Conservation (phyloP, 805 yeast species). For the Zygosaccharomyces lentus region DNA sequence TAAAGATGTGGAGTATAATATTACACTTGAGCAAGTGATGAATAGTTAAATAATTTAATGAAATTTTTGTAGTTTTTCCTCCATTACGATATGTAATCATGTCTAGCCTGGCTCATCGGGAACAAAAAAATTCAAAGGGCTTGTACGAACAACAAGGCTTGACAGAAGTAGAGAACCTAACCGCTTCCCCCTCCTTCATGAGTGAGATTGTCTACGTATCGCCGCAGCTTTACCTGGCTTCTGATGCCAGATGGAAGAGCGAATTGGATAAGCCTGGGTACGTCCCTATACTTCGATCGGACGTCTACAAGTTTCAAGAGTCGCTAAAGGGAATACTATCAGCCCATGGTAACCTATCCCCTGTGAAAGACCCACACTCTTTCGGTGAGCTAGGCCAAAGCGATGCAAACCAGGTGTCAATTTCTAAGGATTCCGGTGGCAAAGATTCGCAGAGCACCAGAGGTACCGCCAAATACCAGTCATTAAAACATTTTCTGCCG, state of each 20-base stretch:
- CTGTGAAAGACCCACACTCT: not conserved
- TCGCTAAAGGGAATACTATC: constrained; percentile 7
- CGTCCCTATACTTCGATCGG: constrained; percentile 27
- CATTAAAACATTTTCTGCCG: constrained; percentile 27
- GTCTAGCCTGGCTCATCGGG: not conserved
- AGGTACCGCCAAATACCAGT: constrained; percentile 11
- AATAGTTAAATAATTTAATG: not conserved
- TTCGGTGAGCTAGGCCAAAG: not conserved
- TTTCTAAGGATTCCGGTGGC: not conserved
- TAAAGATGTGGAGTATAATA: constrained; percentile 30
- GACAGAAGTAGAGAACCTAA: not conserved
- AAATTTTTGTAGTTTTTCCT: not conserved
- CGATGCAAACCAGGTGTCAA: not conserved
- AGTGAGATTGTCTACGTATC: constrained; percentile 27
- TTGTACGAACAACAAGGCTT: not conserved
- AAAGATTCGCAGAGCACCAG: not conserved
- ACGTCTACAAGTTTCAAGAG: constrained; percentile 19
- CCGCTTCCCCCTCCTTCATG: constrained; percentile 18
- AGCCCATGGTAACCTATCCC: not conserved
- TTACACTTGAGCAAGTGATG: constrained; percentile 37
- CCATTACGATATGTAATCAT: not conserved
- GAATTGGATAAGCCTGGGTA: constrained; percentile 22
- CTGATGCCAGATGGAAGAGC: constrained; percentile 25
- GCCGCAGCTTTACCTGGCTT: constrained; percentile 23
- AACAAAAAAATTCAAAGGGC: constrained; percentile 1